Conservation (phyloP, 2,329 filamentous ascomycete species). For the Cytospora leucostoma region DNA sequence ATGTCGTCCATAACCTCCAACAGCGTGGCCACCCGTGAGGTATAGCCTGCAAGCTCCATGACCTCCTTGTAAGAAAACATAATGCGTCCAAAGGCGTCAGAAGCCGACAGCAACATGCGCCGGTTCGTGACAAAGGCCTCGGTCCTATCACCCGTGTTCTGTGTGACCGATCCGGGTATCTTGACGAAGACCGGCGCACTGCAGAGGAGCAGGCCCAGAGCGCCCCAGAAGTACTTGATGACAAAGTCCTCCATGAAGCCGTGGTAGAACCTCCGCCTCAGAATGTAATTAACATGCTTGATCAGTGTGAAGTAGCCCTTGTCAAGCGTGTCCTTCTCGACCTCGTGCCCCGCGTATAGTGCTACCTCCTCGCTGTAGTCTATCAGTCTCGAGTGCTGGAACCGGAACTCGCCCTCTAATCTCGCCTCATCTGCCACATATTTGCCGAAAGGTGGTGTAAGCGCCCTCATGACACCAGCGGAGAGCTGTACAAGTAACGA, state of each 20-base stretch:
- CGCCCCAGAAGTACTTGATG: constrained; percentile 99
- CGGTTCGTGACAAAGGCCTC: constrained; percentile 91
- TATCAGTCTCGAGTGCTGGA: constrained; percentile 90
- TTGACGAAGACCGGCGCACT: constrained; percentile 96
- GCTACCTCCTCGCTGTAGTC: constrained; percentile 96
- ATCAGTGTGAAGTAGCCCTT: constrained; percentile 99
- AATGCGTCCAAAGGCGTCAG: constrained; percentile 90
- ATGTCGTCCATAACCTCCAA: constrained; percentile 95
- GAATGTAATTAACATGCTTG: constrained; percentile 96
- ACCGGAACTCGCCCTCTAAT: constrained; percentile 93
- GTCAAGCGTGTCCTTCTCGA: constrained; percentile 93
- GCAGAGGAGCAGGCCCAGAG: constrained; percentile 85
- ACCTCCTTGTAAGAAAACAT: constrained; percentile 99
- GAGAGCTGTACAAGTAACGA: constrained; percentile 89
- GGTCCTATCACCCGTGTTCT: constrained; percentile 70
- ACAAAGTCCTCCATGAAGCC: constrained; percentile 99
- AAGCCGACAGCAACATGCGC: constrained; percentile 86
- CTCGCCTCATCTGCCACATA: constrained; percentile 96
- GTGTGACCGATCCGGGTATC: constrained; percentile 68
- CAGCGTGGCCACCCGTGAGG: constrained; percentile 84
- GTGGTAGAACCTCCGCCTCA: constrained; percentile 88
- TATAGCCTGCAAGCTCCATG: constrained; percentile 93
- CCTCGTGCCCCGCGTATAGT: constrained; percentile 86
- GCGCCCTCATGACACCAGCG: constrained; percentile 86
- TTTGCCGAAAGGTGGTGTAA: constrained; percentile 95